Percentiles rank a stretch among this genome's conserved stretches.
Evolutionary conservation across 2,329 filamentous ascomycete species (phyloP).

Genomic region (Apiospora malaysiana): DNA sequence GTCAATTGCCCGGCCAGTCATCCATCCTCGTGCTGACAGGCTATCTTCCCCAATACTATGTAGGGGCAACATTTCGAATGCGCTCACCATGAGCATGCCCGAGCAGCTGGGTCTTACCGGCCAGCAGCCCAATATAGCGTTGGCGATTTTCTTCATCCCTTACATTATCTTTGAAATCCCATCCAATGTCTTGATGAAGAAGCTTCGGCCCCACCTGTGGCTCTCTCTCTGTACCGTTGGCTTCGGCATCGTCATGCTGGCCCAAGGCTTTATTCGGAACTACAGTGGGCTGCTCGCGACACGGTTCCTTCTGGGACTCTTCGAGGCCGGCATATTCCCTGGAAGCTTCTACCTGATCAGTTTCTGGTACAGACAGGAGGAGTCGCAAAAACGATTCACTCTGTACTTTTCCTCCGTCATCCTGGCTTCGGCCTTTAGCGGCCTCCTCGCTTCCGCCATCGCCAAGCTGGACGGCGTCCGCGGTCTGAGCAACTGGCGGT

Average conservation of each 20-base stretch:
- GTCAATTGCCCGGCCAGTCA: no score
- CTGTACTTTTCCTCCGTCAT: slow-evolving; percentile 32
- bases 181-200: slow-evolving; percentile 37
- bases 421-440: slow-evolving; percentile 25
- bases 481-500: slow-evolving; percentile 77
- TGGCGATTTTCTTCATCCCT: slow-evolving; percentile 37
- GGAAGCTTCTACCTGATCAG: slow-evolving; percentile 42
- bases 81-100: slow-evolving; percentile 38
- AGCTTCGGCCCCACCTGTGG: slow-evolving; percentile 21
- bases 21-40: no score
- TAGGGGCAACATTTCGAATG: slow-evolving; percentile 39
- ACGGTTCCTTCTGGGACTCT: slow-evolving; percentile 42
- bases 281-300: slow-evolving; percentile 34
- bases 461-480: slow-evolving; percentile 66
- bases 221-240: background rate
- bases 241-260: slow-evolving; percentile 32
- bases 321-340: slow-evolving; percentile 41
- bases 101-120: slow-evolving; percentile 38
- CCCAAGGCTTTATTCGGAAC: slow-evolving; percentile 36
- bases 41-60: no score
- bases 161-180: slow-evolving; percentile 41
- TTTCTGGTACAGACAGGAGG: slow-evolving; percentile 42
- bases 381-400: slow-evolving; percentile 34
- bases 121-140: slow-evolving; percentile 37
- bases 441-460: slow-evolving; percentile 41